Evolutionary conservation across 495 filamentous ascomycete genomes (phyloP).

Genomic region (Lasiosphaeria hispida): DNA sequence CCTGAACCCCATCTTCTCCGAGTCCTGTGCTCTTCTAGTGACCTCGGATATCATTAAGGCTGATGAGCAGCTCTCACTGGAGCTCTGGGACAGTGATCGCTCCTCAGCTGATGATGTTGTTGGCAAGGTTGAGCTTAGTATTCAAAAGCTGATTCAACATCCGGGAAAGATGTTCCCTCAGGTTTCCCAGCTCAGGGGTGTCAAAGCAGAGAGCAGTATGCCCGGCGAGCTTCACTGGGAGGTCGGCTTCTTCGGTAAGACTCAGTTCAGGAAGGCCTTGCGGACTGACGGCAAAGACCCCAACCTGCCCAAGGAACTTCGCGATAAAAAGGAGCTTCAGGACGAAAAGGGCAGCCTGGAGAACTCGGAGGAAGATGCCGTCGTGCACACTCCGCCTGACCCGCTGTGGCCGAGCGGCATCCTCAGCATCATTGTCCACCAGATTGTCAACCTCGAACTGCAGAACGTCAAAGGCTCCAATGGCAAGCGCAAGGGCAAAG

Average conservation of each 20-base stretch:
- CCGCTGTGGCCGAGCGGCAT: constrained; percentile 91
- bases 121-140: constrained; percentile 87
- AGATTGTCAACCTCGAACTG: constrained; percentile 91
- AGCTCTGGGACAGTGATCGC: constrained; percentile 92
- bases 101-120: constrained; percentile 90
- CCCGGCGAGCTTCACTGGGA: constrained; percentile 94
- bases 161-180: constrained; percentile 89
- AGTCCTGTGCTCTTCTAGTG: constrained; percentile 81
- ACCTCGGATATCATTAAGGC: constrained; percentile 88
- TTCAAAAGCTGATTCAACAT: constrained; percentile 92
- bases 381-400: constrained; percentile 87
- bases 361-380: constrained; percentile 73
- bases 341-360: constrained; percentile 84
- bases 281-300: constrained; percentile 82
- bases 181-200: constrained; percentile 75
- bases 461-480: constrained; percentile 72
- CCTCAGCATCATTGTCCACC: constrained; percentile 79
- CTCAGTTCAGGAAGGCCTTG: constrained; percentile 76
- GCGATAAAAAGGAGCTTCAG: constrained; percentile 73
- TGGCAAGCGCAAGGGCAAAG: constrained; percentile 69
- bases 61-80: constrained; percentile 85
- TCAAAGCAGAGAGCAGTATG: constrained; percentile 82
- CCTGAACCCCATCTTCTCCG: constrained; percentile 90
- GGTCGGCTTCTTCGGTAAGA: constrained; percentile 89
- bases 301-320: constrained; percentile 67